Base-by-base conservation (phyloP, 2,329 filamentous ascomycete genomes). In the Ceratocystis huliohia region DNA sequence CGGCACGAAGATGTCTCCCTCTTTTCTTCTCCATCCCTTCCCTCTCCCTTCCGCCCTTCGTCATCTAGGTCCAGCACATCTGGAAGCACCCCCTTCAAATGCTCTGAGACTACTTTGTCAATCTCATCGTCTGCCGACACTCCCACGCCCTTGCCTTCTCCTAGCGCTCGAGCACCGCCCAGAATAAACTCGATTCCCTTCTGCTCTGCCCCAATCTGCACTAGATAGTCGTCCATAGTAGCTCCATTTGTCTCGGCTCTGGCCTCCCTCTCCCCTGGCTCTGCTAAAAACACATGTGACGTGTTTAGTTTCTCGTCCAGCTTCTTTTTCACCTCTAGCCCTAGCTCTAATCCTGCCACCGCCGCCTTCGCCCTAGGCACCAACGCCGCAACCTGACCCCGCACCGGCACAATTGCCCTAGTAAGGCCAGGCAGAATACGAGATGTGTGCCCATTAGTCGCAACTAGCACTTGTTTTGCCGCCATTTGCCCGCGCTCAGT, bases 381-480 rank as follows among this genome's bases (percentile, higher is more conserved):
- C 22, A 92, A 79, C 0, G 87, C 82, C 53, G 82, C 82, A 76
- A 92, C 84, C 72, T 92, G 85, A 0, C 89, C 91, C 28, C 88
- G 80, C 1, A 88, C 85, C 0, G 92, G 92, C 1, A 92, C 83
- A 69, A 96, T 88, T 7, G 91, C 79, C 69, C 86, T 83, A 7
- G 82, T 78, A 70, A 93, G 87, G 44, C 77, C 73, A 0, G 89
- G 89, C 1, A 93, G 76, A 3, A 96, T 79, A 68, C 86, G 81
- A 1, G 89, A 89, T 0, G 90, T 92, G 74, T 96, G 95, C 2
- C 80, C 92, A 72, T 96, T 96, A 0, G 88, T 93, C 3, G 89
- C 88, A 17, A 96, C 81, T 20, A 96, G 80, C 22, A 96, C 83
- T 44, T 82, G 80, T 13, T 78, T 76, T 0, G 90, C 80, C 0